Evolutionary conservation across 139 green algal genomes (phyloP), one percentile per base, ranked within the genome.

Genomic region (Yamagishiella unicocca): DNA sequence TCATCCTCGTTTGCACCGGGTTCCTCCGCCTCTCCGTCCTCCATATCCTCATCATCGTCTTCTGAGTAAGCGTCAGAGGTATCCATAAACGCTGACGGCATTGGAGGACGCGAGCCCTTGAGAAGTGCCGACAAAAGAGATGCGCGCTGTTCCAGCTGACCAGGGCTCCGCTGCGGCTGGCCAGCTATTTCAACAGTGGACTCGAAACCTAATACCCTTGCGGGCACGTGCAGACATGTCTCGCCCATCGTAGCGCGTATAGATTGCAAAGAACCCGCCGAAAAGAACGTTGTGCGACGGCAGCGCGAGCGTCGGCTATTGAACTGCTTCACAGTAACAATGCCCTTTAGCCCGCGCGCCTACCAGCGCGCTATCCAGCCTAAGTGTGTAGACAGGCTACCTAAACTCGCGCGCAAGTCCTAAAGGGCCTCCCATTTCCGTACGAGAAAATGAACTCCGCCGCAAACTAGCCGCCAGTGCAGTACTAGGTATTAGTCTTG

Each of bases 151-250:
- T 76, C 67, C 10, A 31, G 58, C 58, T 67, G 70, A 12, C 42
- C 40, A 7, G 70, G 70, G 22, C 70, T 78, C 25, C 40, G 38
- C 24, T 78, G 70, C 40, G 38, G 38, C 25, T 78, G 70, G 40
- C 70, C 17, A 31, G 40, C 38, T 58, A 19, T 55, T 43, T 80
- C 74, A 6, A 27, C 46, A 45, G n/a, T 50, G 21, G 40, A 66
- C 42, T 85, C 79, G 29, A 85, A 85, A 17, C 79, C 79, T 37
- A 85, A 62, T 9, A 85, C 61, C 61, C 79, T 43, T 76, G 61
- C 61, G 79, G 79, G 79, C 21, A 75, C 12, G 31, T 85, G 61
- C n/a, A 76, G 40, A 29, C 37, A 58, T 24, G 77, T 83, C 46
- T 84, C 78, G 27, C 78, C 79, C 61, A 85, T 75, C 24, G 8